Conservation (phyloP, 2,329 filamentous ascomycete genomes). For the Stagonosporopsis cucurbitacearum region DNA sequence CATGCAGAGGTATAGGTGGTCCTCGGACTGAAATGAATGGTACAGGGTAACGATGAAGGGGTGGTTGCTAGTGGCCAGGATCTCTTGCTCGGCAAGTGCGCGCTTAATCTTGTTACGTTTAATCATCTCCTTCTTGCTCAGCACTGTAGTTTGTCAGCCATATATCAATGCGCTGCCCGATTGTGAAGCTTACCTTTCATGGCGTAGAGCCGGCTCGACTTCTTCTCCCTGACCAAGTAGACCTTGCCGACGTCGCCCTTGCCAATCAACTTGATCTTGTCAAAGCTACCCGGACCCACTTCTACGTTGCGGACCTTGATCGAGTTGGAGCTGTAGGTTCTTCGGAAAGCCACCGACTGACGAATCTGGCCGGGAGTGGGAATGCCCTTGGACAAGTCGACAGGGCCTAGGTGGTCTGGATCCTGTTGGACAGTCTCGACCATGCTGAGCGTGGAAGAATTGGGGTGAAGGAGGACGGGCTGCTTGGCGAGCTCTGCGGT, state of each 20-base stretch:
- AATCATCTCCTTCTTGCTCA: constrained; percentile 99
- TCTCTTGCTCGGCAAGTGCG: constrained; percentile 95
- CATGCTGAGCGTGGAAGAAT: constrained; percentile 61
- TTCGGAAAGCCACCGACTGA: constrained; percentile 76
- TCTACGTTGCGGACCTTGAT: constrained; percentile 98
- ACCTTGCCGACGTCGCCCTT: constrained; percentile 99
- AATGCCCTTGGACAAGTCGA: constrained; percentile 59
- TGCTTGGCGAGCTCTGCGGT: constrained; percentile 89
- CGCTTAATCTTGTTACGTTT: constrained; percentile 99
- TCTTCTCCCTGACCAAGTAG: constrained; percentile 96
- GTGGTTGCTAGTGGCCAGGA: constrained; percentile 96
- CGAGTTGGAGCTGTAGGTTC: constrained; percentile 98
- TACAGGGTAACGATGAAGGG: constrained; percentile 99
- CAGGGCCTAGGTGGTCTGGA: constrained; percentile 38
- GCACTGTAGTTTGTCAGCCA: constrained; percentile 63
- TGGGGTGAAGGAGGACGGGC: constrained; percentile 67
- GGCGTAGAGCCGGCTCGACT: constrained; percentile 90
- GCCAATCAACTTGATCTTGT: constrained; percentile 99
- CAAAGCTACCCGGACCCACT: constrained; percentile 92
- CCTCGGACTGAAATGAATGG: constrained; percentile 98
- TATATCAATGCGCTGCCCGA: not conserved
- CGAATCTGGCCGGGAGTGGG: constrained; percentile 70
- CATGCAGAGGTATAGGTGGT: constrained; percentile 99
- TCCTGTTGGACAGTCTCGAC: constrained; percentile 53
- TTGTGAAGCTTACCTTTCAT: constrained; percentile 85